A percentile compares a stretch with the other conserved stretches of the same genome.
These are phyloP conservation scores for Mycena pura DNA, from an alignment of 768 basidiomycete genomes.

Conservation along the genomic window DNA sequence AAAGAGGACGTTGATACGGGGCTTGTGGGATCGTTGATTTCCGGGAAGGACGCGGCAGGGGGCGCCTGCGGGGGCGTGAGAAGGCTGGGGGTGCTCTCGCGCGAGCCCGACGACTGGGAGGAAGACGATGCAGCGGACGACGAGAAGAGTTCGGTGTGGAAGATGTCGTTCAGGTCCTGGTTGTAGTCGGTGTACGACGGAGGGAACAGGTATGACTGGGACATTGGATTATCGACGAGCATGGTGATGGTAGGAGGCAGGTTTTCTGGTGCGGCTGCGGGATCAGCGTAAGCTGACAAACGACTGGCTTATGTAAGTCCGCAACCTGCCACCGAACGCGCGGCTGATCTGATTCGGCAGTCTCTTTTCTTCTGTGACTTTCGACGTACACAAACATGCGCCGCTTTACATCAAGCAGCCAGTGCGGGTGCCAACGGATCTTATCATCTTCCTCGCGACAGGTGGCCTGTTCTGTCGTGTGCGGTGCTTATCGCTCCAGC, in stretches of 20 bases:
- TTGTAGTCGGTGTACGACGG: slow-evolving; percentile 26
- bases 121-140: slow-evolving; percentile 25
- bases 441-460: too few relatives aligned
- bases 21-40: slow-evolving; percentile 39
- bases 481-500: too few relatives aligned
- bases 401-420: too few relatives aligned
- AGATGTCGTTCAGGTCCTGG: slow-evolving; percentile 64
- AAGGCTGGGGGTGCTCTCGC: slow-evolving; percentile 52
- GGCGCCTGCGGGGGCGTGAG: slow-evolving; percentile 54
- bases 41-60: slow-evolving; percentile 44
- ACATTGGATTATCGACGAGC: slow-evolving; percentile 50
- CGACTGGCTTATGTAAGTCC: too few relatives aligned
- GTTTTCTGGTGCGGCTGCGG: too few relatives aligned
- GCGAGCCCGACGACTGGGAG: slow-evolving; percentile 48
- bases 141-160: slow-evolving; percentile 67
- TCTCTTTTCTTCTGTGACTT: too few relatives aligned
- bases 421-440: too few relatives aligned
- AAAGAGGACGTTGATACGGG: slow-evolving; percentile 42
- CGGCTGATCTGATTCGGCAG: too few relatives aligned
- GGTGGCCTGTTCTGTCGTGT: too few relatives aligned
- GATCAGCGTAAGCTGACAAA: too few relatives aligned
- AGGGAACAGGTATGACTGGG: slow-evolving; percentile 30
- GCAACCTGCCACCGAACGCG: too few relatives aligned
- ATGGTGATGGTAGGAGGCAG: slow-evolving; percentile 33
- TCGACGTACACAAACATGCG: too few relatives aligned